Percentiles rank a stretch among this genome's conserved stretches.
phyloP scores from a whole-genome alignment of 2,329 filamentous ascomycete genomes.

The Colletotrichum sp. region DNA sequence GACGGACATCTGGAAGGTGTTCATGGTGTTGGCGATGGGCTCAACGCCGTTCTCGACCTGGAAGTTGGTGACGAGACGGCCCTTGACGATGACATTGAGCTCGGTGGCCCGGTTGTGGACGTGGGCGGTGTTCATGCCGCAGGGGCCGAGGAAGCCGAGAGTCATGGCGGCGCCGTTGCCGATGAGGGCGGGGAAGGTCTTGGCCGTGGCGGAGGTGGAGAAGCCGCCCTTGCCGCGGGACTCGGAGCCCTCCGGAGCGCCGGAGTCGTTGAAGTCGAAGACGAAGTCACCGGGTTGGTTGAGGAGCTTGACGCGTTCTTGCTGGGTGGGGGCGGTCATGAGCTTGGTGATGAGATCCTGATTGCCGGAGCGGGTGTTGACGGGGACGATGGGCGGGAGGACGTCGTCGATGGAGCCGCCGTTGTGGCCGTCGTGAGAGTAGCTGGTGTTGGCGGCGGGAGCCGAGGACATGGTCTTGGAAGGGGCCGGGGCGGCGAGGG shows the following conservation, averaged over 20 bases:
- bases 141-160: conserved; percentile 53
- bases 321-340: conserved; percentile 36
- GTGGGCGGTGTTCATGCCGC: conserved; percentile 57
- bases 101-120: conserved; percentile 53
- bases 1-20: conserved; percentile 48
- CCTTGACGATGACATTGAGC: conserved; percentile 51
- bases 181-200: conserved; percentile 56
- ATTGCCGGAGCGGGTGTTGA: conserved; percentile 50
- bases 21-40: conserved; percentile 38
- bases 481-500: conserved; percentile 18
- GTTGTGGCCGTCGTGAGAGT: neutral
- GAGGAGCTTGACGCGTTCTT: conserved; percentile 35
- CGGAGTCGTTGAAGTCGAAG: conserved; percentile 45
- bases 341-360: conserved; percentile 52
- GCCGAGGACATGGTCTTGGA: neutral
- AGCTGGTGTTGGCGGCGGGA: neutral
- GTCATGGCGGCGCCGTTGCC: conserved; percentile 52
- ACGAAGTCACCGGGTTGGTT: conserved; percentile 42
- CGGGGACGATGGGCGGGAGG: conserved; percentile 31
- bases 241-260: conserved; percentile 12
- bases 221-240: conserved; percentile 40
- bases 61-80: conserved; percentile 49
- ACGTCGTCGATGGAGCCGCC: conserved; percentile 22
- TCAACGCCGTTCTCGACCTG: conserved; percentile 46
- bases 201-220: conserved; percentile 45